Evolutionary conservation across 2,329 filamentous ascomycete genomes (phyloP).

Genomic region (Biscogniauxia marginata): DNA sequence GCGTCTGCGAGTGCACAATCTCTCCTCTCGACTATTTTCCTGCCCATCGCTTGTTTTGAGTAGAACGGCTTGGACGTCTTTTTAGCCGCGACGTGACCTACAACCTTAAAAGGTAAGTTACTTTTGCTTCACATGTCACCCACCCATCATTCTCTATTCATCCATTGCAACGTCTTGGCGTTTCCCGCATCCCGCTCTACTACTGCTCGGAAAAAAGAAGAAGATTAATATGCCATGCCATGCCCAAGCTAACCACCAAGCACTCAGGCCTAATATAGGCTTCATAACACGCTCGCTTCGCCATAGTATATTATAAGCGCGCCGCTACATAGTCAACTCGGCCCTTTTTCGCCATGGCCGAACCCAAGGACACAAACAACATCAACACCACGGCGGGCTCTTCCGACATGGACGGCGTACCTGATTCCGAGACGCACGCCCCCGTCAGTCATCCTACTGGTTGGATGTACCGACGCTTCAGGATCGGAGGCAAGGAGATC

Average conservation of each 20-base stretch:
- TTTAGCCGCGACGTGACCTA: neutral
- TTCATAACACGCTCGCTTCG: neutral
- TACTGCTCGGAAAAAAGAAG: neutral
- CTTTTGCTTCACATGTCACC: neutral
- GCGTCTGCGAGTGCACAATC: neutral
- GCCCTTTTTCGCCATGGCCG: neutral
- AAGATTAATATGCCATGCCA: neutral
- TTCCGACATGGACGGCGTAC: constrained; percentile 9
- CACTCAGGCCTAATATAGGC: neutral
- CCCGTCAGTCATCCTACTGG: constrained; percentile 41
- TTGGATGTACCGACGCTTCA: constrained; percentile 68
- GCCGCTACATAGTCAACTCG: neutral
- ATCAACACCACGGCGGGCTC: neutral
- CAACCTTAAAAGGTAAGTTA: neutral
- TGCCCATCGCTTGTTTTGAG: neutral
- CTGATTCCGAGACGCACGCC: constrained; percentile 20
- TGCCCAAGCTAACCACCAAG: neutral
- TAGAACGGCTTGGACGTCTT: neutral
- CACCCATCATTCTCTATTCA: neutral
- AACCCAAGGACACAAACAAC: neutral
- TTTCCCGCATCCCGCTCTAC: neutral
- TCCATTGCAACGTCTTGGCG: neutral
- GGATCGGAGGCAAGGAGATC: constrained; percentile 51
- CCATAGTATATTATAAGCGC: neutral
- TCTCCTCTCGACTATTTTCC: neutral